Conservation (phyloP, 257 asterid species). For the Haberlea rhodopensis region DNA sequence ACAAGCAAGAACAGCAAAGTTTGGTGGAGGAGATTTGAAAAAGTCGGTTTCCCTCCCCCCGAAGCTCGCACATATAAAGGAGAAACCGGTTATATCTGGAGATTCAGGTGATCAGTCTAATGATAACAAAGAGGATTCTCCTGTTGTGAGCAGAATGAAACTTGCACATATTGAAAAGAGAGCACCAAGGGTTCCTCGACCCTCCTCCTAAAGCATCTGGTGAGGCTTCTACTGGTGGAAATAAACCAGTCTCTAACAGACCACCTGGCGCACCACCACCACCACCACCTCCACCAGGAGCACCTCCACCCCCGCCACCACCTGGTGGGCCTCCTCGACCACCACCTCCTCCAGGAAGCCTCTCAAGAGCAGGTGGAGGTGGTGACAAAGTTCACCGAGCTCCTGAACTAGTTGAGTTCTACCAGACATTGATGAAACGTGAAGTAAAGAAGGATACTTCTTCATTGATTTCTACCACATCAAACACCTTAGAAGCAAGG, state of each 20-base stretch:
- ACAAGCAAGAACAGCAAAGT: conserved; percentile 77
- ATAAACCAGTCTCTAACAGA: conserved; percentile 30
- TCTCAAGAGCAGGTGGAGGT: conserved; percentile 51
- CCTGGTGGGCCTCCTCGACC: conserved; percentile 89
- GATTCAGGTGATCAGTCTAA: conserved; percentile 48
- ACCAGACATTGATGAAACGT: conserved; percentile 87
- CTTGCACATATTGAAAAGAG: conserved; percentile 71
- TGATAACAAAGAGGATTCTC: conserved; percentile 51
- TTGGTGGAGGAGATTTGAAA: conserved; percentile 42
- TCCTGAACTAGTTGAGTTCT: conserved; percentile 94
- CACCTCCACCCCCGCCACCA: conserved; percentile 76
- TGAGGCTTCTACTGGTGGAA: conserved; percentile 38
- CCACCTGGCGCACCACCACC: conserved; percentile 63
- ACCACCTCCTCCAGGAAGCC: conserved; percentile 88
- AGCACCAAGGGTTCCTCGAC: conserved; percentile 76
- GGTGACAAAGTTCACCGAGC: conserved; percentile 93
- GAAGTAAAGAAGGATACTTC: conserved; percentile 84
- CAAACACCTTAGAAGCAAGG: conserved; percentile 72
- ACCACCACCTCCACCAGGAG: conserved; percentile 83
- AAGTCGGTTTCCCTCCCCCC: conserved; percentile 61
- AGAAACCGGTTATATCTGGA: conserved; percentile 51
- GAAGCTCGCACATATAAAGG: conserved; percentile 72
- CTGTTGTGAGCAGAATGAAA: conserved; percentile 68
- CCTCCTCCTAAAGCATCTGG: conserved; percentile 80
- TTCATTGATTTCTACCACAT: conserved; percentile 55